Evolutionary conservation across 179 eudicot genomes (phyloP), one percentile per base, ranked within the genome.

Genomic region (Camellia oleifera): DNA sequence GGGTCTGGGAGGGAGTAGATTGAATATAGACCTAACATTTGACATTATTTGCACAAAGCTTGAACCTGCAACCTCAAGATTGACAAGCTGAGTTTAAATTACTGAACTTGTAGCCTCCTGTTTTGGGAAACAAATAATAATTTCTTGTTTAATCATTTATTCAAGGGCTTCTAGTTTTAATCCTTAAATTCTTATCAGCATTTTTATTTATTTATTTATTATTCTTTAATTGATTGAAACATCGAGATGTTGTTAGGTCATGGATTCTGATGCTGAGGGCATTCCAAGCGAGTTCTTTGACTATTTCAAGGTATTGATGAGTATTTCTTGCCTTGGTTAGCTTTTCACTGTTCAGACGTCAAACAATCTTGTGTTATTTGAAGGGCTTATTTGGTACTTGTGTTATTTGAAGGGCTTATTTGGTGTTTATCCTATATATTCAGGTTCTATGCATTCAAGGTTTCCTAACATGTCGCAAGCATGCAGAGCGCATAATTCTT

Each of bases 251-350:
- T 89, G 72, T 66, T 84, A 96, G 99, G 97, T 96, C 81, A 96
- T 96, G 99, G 99, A 96, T 89, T 96, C 99, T 86, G 99, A 96
- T 89, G 99, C 99, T 57, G 99, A 96, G 86, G 98, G 99, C 58
- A 85, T 94, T 78, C 99, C 98, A 78, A 94, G 98, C 80, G 99
- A 96, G 80, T 94, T 96, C 76, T 96, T 96, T 76, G 97, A 96
- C 86, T 96, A 96, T 73, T 96, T 94, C 77, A 96, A 96, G 80
- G 99, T 96, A 87, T 68, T 78, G 75, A 52, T 76, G 11, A 23
- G 32, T 71, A 44, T 54, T 18, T 53, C 44, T 48, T 40, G 14
- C 26, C 46, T 44, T 58, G 69, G 5, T 72, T 56, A 63, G 4
- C 4, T 48, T 77, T 82, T 57, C 26, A 74, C 45, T 1, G 12